Evolutionary conservation across 768 basidiomycete species (phyloP).

Genomic region (Hebeloma cylindrosporum): DNA sequence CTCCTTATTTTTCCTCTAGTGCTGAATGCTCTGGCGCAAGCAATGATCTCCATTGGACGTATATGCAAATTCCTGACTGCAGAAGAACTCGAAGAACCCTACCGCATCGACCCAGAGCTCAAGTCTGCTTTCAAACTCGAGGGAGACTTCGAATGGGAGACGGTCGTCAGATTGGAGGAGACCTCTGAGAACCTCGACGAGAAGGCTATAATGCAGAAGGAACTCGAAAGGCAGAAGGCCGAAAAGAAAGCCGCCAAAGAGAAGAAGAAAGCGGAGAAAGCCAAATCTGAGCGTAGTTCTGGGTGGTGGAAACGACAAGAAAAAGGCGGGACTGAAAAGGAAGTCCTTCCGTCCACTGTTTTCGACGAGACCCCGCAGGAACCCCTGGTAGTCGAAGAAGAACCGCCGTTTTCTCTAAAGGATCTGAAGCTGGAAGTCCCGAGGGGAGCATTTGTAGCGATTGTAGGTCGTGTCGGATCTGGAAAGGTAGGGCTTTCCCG

Average conservation of each 20-base stretch:
- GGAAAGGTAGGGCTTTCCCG: conserved; percentile 57
- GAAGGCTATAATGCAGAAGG: conserved; percentile 9
- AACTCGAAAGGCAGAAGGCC: conserved; percentile 16
- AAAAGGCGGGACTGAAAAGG: conserved; percentile 1
- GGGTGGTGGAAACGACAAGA: conserved; percentile 4
- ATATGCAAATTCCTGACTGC: conserved; percentile 50
- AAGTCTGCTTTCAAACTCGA: conserved; percentile 45
- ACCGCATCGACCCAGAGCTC: conserved; percentile 39
- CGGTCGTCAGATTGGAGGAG: conserved; percentile 23
- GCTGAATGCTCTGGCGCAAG: conserved; percentile 47
- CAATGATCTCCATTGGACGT: conserved; percentile 48
- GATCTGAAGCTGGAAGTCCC: conserved; percentile 46
- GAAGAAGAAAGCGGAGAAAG: conserved; percentile 13
- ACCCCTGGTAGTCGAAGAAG: conserved; percentile 25
- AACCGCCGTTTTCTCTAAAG: conserved; percentile 52
- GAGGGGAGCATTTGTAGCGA: conserved; percentile 62
- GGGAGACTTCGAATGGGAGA: conserved; percentile 56
- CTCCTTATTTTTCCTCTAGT: conserved; percentile 58
- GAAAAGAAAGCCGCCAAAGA: conserved; percentile 6
- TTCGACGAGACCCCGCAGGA: conserved; percentile 12
- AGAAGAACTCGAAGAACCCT: conserved; percentile 52
- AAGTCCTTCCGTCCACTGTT: conserved; percentile 2
- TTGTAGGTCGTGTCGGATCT: conserved; percentile 75
- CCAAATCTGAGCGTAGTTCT: conserved; percentile 2
- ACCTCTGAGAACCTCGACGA: conserved; percentile 18